Evolutionary conservation across 108 stramenopile genomes (phyloP), one percentile per base, ranked within the genome.

Genomic region (Aurantiochytrium sp.): DNA sequence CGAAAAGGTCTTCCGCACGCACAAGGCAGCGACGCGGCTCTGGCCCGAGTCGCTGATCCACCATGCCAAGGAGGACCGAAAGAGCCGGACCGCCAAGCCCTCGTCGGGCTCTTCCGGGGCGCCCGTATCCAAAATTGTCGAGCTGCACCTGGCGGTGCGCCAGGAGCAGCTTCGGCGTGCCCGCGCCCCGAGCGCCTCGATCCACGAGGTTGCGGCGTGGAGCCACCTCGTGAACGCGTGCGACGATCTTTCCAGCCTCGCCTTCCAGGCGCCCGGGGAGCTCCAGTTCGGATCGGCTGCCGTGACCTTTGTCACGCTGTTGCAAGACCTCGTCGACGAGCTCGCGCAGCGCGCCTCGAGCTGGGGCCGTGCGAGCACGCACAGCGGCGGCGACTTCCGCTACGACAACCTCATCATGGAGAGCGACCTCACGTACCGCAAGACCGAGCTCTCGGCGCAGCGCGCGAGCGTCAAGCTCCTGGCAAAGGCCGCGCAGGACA

Each of bases 191-290:
- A 21, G 42, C 0, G 42, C 45, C 0, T 81, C 73, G 39, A 41
- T 81, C 32, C 73, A 81, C n/a, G 73, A 81, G 24, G 42, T 48
- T 39, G 73, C 73, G 10, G 73, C 45, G 24, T 81, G 73, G 73
- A 1, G 45, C 42, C 73, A 81, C 24, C 24, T 81, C 19, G 73
- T 81, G 10, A 81, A 81, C 4, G 73, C 73, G 6, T 41, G 42
- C 73, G 42, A 81, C n/a, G 73, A 81, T 6, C 39, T 81, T 24
- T 37, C 73, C 27, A 81, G 73, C 30, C 73, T 81, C 32, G 73
- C 73, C 10, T 81, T 81, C 45, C 30, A 5, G 1, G 39, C 73
- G 6, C 73, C 73, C 6, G 73, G 73, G 6, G 73, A 81, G 45
- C 73, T 81, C 1, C 73, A 81, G 45, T 81, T 81, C 32, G 73